Base-by-base conservation (phyloP, 768 basidiomycete species). In the Russula foetens region DNA sequence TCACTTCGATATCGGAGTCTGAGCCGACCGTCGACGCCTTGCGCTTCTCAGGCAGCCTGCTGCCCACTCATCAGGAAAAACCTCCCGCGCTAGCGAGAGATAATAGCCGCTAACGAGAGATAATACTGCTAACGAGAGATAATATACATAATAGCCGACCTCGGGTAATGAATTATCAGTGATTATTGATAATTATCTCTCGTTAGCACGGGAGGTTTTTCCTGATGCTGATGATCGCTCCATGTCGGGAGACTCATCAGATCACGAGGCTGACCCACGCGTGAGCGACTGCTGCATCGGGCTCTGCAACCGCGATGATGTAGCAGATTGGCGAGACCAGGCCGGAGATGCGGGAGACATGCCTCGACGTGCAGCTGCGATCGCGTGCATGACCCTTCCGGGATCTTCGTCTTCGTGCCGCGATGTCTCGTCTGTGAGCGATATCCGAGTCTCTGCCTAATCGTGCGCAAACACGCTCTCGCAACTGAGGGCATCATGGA, bases 381-480 rank as follows among this genome's bases (percentile, higher is more conserved):
- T 70, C 21, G 69, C 48, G 0, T 72, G 71, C n/a, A 75, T 58
- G 2, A 48, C 47, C 0, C 39, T 17, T 17, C 41, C 53, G n/a
- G 71, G 70, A 45, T 76, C 75, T 5, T 67, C 66, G 3, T 67
- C 71, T 38, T 70, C 75, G 23, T 60, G 65, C 26, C 63, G 69
- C 2, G 63, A 65, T 77, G 77, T 24, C 61, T 47, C 63, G 24
- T 69, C 68, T 31, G 79, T 76, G 47, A 76, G 67, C 24, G 76
- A 71, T 59, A 84, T 68, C 53, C 88, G 77, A 3, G 84, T 83
- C 71, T 90, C 89, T 50, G 87, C 77, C 87, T 87, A 91, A 69
- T 91, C 90, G 29, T 88, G 77, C 58, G 79, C 76, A 69, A 88
- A 89, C 3, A 89, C 64, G 59, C 77, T 84, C 66, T 91, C 88